Base-by-base conservation (phyloP, 2,329 filamentous ascomycete species). In the Sarocladium oryzae region DNA sequence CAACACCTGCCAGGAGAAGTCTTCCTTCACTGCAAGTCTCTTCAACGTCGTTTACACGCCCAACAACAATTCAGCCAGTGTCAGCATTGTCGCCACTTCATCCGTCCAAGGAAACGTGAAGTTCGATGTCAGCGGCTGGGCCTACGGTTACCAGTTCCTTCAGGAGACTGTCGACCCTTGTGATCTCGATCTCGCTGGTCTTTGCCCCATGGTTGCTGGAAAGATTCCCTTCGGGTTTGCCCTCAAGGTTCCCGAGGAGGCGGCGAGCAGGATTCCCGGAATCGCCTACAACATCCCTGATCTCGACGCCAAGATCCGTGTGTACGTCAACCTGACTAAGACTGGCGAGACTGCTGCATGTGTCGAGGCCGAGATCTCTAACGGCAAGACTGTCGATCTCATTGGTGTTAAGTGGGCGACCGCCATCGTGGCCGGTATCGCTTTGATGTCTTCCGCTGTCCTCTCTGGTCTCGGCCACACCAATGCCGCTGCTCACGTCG, bases 401-500 rank as follows among this genome's bases (percentile, higher is more conserved):
- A 75, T 89, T 55, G 89, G 85, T 54, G 90, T 96, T 36, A 89
- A 90, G 61, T 96, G 91, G 91, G 78, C 83, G 33, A 90, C 91
- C 23, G 92, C 92, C 53, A 77, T 95, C 58, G 90, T 96, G 60
- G 89, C 89, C 56, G 89, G 89, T 54, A 72, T 95, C 41, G 89
- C 88, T 58, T 76, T 96, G 43, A 76, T 89, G 46, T 86, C 89
- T 8, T 96, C 92, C 38, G 92, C 89, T 55, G 79, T 96, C 56
- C 88, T 92, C 26, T 96, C 90, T 24, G 90, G 90, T 28, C 75
- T 96, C 4, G 92, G 92, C 10, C 90, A 96, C 68, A 89, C 89
- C 48, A 96, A 96, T 66, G 92, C 92, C 4, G 91, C 92, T 43
- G 90, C 92, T 49, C 92, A 97, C 69, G 88, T 97, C 56, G 92